phyloP scores from a whole-genome alignment of 2,329 filamentous ascomycete genomes.

The Cordyceps pruinosa region DNA sequence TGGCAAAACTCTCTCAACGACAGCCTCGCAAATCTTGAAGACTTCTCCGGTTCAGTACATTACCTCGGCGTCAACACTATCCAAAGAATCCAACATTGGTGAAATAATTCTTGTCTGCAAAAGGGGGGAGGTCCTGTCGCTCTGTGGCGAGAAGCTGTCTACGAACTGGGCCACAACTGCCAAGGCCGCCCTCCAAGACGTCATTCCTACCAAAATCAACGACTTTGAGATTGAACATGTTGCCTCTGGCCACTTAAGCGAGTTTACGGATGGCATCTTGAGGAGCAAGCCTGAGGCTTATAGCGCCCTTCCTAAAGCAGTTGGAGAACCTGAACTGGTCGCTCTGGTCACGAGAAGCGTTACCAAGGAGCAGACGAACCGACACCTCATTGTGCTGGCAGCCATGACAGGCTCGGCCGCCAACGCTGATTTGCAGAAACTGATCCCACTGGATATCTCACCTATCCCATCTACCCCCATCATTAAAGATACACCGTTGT shows the following conservation, averaged over 20 bases:
- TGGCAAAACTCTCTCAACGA: conserved; percentile 46
- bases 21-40: conserved; percentile 36
- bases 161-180: conserved; percentile 29
- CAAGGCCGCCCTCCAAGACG: conserved; percentile 30
- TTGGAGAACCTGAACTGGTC: conserved; percentile 44
- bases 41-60: conserved; percentile 30
- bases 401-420: conserved; percentile 21
- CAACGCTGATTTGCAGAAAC: conserved; percentile 25
- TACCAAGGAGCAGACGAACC: conserved; percentile 22
- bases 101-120: conserved; percentile 50
- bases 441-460: conserved; percentile 34
- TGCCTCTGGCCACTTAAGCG: conserved; percentile 36
- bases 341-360: conserved; percentile 40
- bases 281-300: conserved; percentile 47
- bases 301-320: conserved; percentile 42
- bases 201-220: conserved; percentile 25
- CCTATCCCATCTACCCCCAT: conserved; percentile 26
- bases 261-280: conserved; percentile 48
- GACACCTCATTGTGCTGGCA: conserved; percentile 29
- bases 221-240: conserved; percentile 43
- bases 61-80: conserved; percentile 25
- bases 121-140: conserved; percentile 53
- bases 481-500: conserved; percentile 23
- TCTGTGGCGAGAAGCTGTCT: conserved; percentile 46
- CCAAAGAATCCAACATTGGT: conserved; percentile 22